Evolutionary conservation across 352 stramenopile genomes (phyloP), one percentile per base, ranked within the genome.

Genomic region (Phytophthora boehmeriae): DNA sequence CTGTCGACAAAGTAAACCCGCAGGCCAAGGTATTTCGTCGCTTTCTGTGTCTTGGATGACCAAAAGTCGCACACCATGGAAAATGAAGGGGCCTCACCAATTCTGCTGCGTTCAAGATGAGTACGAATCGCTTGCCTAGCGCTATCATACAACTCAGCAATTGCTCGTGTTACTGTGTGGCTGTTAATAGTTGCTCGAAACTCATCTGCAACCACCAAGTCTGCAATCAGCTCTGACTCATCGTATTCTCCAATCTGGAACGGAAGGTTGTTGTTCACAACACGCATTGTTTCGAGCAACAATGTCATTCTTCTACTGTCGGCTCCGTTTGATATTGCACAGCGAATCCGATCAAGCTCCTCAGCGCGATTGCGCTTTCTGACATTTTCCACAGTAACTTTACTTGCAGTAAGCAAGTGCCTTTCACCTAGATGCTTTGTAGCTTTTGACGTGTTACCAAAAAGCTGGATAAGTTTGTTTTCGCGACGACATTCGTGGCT

Each of bases 381-480:
- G 10, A 6, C n/a, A 5, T 25, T 9, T 19, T 47, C 41, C 8
- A 9, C 19, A 9, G 20, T 16, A 9, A 16, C 19, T 19, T 47
- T 47, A 9, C 11, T 16, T 6, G 20, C 16, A 27, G 20, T 16
- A 42, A 28, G 5, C 13, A 10, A 4, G 28, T 47, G 41, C 20
- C 16, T 28, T 8, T 47, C 19, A 4, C 36, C n/a, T 4, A 47
- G 20, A 19, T 47, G 41, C n/a, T 47, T 63, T 8, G 46, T 56
- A 19, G 36, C 55, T 23, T 51, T 51, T 9, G 25, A 63, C 9
- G 45, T 63, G 19, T 56, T 63, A 9, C 54, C 54, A 27, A 43
- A 54, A 14, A 61, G 43, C 34, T 50, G 54, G 16, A 54, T 55
- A 4, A 55, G n/a, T 14, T 55, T 55, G 36, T 55, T 48, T 13